A percentile compares a stretch with the other conserved stretches of the same genome.
Conservation (phyloP, 2,329 filamentous ascomycete genomes). For the Colletotrichum theobromicola region DNA sequence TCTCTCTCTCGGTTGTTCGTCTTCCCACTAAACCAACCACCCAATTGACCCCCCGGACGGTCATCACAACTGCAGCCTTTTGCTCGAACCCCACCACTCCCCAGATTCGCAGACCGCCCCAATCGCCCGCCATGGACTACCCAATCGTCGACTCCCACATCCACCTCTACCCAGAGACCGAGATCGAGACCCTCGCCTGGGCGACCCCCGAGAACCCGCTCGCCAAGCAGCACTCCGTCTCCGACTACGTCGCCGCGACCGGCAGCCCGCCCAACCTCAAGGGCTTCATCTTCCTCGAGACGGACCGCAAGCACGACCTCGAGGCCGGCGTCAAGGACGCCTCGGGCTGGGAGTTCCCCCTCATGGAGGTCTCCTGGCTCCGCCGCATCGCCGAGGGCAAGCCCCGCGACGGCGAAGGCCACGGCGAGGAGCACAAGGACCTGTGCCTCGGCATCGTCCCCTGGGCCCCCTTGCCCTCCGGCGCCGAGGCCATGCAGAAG, state of each 20-base stretch:
- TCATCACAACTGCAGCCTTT: background rate
- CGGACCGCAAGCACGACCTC: constrained; percentile 72
- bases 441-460: constrained; percentile 75
- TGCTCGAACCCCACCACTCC: background rate
- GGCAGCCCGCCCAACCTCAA: constrained; percentile 49
- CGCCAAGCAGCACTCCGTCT: constrained; percentile 66
- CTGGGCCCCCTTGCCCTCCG: constrained; percentile 83
- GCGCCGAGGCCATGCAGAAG: constrained; percentile 60
- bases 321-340: constrained; percentile 48
- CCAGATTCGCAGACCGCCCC: background rate
- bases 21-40: too few relatives aligned
- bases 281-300: constrained; percentile 85
- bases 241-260: constrained; percentile 63
- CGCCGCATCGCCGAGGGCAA: constrained; percentile 68
- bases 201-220: constrained; percentile 64
- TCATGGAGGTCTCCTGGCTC: constrained; percentile 76
- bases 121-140: constrained; percentile 37
- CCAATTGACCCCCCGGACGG: background rate
- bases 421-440: constrained; percentile 52
- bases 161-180: constrained; percentile 79
- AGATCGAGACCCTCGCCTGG: constrained; percentile 74
- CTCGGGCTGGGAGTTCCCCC: constrained; percentile 69
- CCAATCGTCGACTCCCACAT: constrained; percentile 89
- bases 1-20: background rate
- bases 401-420: constrained; percentile 62